phyloP scores from a whole-genome alignment of 176 grass and related monocot species.

The Tuctoria greenei region DNA sequence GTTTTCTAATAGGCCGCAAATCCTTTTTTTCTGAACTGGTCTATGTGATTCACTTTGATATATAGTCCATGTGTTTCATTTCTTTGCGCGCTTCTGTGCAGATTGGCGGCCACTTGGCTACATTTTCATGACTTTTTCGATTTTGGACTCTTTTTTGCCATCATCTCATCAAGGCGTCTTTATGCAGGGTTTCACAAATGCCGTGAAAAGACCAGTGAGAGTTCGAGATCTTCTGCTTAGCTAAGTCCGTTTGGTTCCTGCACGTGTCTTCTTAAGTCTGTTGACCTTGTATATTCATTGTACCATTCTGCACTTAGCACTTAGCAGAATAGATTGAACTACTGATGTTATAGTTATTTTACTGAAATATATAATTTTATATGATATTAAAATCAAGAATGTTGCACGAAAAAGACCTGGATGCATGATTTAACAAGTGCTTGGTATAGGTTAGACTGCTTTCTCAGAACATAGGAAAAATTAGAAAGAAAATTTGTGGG shows the following conservation, averaged over 20 bases:
- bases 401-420: not conserved
- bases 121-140: constrained; percentile 10
- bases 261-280: constrained; percentile 35
- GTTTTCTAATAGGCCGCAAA: not conserved
- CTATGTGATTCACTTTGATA: not conserved
- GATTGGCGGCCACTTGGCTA: not conserved
- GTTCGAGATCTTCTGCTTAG: constrained; percentile 78
- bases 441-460: not conserved
- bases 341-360: not conserved
- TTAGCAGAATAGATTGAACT: not conserved
- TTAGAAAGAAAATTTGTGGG: not conserved
- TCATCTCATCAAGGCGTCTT: constrained; percentile 22
- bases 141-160: not conserved
- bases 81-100: not conserved
- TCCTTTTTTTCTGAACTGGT: not conserved
- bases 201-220: constrained; percentile 87
- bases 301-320: not conserved
- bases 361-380: not conserved
- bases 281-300: constrained; percentile 20
- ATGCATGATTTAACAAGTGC: not conserved
- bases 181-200: constrained; percentile 97
- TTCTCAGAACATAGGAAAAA: not conserved
- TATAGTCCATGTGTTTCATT: not conserved
- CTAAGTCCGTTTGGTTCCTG: constrained; percentile 24
- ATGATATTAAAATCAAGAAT: not conserved